These are phyloP conservation scores for Daedalea quercina DNA, from an alignment of 768 basidiomycete genomes.

Conservation along the genomic window DNA sequence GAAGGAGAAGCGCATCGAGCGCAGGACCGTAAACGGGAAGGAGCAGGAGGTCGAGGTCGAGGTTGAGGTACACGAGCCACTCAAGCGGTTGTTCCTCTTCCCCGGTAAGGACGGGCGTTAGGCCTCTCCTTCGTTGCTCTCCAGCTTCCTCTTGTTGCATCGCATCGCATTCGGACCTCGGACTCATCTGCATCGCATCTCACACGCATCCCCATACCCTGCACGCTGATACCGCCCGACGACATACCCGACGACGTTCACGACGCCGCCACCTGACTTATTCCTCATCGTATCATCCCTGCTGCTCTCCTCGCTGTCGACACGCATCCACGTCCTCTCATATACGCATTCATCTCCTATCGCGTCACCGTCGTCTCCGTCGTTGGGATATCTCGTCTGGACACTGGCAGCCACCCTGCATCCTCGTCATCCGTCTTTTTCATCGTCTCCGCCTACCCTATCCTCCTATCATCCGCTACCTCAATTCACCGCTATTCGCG, in stretches of 20 bases:
- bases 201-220: neutral
- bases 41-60: constrained; percentile 45
- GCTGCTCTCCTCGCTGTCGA: neutral
- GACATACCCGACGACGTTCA: neutral
- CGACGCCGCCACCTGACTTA: constrained; percentile 2
- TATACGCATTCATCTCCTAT: neutral
- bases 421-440: neutral
- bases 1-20: constrained; percentile 46
- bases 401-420: neutral
- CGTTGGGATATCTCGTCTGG: neutral
- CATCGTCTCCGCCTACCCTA: neutral
- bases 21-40: constrained; percentile 41
- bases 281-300: neutral
- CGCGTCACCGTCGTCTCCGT: neutral
- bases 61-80: constrained; percentile 47
- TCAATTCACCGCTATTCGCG: neutral
- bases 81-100: constrained; percentile 69
- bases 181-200: neutral
- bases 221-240: constrained; percentile 5
- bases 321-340: neutral
- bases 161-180: neutral
- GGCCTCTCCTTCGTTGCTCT: neutral
- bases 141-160: neutral
- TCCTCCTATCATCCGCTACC: neutral
- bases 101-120: constrained; percentile 29